Evolutionary conservation across 225 moss, liverwort and hornwort genomes (phyloP).

Genomic region (Ulota crispa): DNA sequence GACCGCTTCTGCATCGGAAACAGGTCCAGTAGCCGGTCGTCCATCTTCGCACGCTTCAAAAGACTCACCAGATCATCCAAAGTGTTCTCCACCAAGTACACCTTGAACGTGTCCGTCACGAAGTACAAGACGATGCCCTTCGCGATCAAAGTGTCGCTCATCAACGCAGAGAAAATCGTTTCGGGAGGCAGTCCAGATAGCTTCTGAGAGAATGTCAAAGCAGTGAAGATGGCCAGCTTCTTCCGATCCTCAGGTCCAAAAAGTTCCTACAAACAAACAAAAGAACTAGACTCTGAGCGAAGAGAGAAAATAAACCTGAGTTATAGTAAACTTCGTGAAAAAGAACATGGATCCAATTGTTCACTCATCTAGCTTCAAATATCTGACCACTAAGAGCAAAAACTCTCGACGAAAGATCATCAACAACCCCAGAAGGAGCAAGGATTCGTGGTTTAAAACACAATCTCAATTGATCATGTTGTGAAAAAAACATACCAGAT

Average conservation of each 20-base stretch:
- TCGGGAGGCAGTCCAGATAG: conserved; percentile 96
- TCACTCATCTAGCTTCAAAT: too few species aligned
- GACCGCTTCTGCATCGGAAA: conserved; percentile 97
- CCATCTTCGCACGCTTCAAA: conserved; percentile 98
- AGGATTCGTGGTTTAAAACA: too few species aligned
- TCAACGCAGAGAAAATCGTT: conserved; percentile 91
- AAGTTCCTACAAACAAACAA: conserved; percentile 55
- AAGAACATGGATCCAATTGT: too few species aligned
- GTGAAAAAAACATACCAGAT: too few species aligned
- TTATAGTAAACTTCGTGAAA: too few species aligned
- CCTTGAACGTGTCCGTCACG: conserved; percentile 90
- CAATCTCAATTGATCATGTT: too few species aligned
- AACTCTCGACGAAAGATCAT: too few species aligned
- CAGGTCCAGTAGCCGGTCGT: conserved; percentile 84
- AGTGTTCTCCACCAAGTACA: conserved; percentile 90
- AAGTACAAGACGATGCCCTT: conserved; percentile 88
- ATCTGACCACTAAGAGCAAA: too few species aligned
- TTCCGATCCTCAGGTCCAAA: conserved; percentile 88
- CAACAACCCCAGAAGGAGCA: too few species aligned
- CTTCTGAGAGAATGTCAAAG: conserved; percentile 96
- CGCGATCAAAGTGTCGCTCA: conserved; percentile 81
- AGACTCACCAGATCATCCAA: conserved; percentile 92
- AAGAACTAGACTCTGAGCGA: too few species aligned
- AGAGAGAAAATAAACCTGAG: too few species aligned
- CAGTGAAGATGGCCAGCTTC: conserved; percentile 97